Evolutionary conservation across 495 filamentous ascomycete genomes (phyloP).

Genomic region (Neurospora sp.): DNA sequence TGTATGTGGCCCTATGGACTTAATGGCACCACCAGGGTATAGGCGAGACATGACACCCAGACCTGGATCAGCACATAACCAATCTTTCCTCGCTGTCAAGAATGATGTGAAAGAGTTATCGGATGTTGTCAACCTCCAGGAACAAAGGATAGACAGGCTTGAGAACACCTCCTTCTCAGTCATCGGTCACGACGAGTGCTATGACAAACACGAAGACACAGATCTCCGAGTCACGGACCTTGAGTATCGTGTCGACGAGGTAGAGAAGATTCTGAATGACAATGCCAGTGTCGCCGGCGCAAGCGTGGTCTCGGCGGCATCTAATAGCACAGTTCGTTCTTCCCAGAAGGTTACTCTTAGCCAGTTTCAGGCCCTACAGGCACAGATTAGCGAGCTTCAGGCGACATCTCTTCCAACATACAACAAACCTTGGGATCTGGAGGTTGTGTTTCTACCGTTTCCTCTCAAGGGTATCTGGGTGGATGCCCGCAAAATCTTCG

Average conservation of each 20-base stretch:
- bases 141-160: conserved; percentile 46
- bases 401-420: conserved; percentile 43
- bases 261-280: conserved; percentile 46
- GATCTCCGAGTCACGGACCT: conserved; percentile 51
- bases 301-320: conserved; percentile 36
- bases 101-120: conserved; percentile 24
- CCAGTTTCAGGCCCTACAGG: conserved; percentile 45
- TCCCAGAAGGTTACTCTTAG: conserved; percentile 33
- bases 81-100: conserved; percentile 3
- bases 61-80: conserved; percentile 5
- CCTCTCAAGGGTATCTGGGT: conserved; percentile 55
- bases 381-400: conserved; percentile 47
- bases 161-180: conserved; percentile 52
- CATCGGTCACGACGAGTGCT: conserved; percentile 45
- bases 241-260: conserved; percentile 49
- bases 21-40: not conserved
- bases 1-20: not conserved
- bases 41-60: conserved; percentile 5
- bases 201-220: conserved; percentile 46
- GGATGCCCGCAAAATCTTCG: conserved; percentile 34
- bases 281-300: conserved; percentile 29
- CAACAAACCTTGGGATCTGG: conserved; percentile 53
- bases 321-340: conserved; percentile 25
- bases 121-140: conserved; percentile 36
- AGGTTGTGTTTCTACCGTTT: conserved; percentile 61